Evolutionary conservation across 345 rosid genomes (phyloP), one percentile per base, ranked within the genome.

Genomic region (Euphorbia peplus): DNA sequence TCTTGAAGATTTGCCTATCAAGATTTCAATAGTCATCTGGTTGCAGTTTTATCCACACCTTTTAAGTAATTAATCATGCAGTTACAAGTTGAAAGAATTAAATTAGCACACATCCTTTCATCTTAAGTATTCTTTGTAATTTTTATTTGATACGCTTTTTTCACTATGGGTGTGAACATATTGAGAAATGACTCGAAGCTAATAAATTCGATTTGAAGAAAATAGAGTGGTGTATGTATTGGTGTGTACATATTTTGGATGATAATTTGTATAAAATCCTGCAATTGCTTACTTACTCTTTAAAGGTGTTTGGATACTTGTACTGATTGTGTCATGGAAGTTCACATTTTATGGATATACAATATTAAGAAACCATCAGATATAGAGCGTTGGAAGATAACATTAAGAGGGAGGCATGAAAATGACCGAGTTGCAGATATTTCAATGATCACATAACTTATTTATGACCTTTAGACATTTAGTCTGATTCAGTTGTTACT

Each of bases 371-470:
- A 37, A 53, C 18, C 10, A 28, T 35, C 30, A 35, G 29, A 53
- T 22, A 26, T n/a, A 52, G 48, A 35, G 48, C 30, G 12, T 32
- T 37, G 3, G 8, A 8, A 21, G 19, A 21, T 8, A 32, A 13
- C 53, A 7, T 15, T 3, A 51, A 52, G 13, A 13, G 35, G 5
- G 24, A 55, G 25, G 26, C 19, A 32, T 52, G 52, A 39, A 39
- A 50, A 52, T 16, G 6, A 55, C 41, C 26, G 15, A 37, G 25
- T 37, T 1, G 28, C 52, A 41, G 53, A 37, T 67, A 30, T 39
- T 39, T 66, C 18, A 25, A 41, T 13, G 52, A 24, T 67, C 50
- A 35, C 19, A 44, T 14, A 67, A n/a, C 52, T 57, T 14, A 67
- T 67, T 39, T 22, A 39, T 46, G 3, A 42, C 12, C 62, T 21